Conservation (phyloP, 331 rosid genomes). For the Pyracantha coccinea region DNA sequence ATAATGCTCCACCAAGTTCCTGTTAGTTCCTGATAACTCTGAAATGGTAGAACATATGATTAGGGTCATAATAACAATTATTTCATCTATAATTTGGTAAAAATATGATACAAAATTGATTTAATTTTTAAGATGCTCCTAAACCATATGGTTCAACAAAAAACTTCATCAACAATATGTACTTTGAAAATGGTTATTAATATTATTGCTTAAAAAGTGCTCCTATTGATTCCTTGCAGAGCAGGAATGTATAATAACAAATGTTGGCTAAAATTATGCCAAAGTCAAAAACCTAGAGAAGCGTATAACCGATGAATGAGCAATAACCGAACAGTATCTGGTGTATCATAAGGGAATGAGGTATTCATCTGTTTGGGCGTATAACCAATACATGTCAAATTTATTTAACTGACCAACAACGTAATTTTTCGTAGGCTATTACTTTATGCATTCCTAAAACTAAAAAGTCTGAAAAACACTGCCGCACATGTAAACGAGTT, state of each 20-base stretch:
- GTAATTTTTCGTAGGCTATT: no score
- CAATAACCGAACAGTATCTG: no score
- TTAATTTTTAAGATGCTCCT: neutral
- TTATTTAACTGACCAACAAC: no score
- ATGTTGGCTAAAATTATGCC: neutral
- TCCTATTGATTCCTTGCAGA: no score
- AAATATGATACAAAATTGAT: neutral
- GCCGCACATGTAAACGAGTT: neutral
- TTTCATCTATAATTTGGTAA: neutral
- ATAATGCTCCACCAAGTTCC: slow-evolving; percentile 64
- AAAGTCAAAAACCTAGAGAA: neutral
- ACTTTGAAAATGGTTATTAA: no score
- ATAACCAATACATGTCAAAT: no score
- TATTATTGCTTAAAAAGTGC: no score
- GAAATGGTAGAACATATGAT: slow-evolving; percentile 28
- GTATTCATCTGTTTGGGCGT: no score
- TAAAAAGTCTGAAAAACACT: neutral
- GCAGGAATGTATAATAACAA: neutral
- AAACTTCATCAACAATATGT: no score
- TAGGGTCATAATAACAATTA: neutral
- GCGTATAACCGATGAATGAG: no score
- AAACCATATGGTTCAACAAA: neutral
- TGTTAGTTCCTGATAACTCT: slow-evolving; percentile 83
- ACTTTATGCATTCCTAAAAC: no score
- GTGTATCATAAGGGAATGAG: no score